phyloP scores from a whole-genome alignment of 441 rosid species.

The Dalechampia spathulata region DNA sequence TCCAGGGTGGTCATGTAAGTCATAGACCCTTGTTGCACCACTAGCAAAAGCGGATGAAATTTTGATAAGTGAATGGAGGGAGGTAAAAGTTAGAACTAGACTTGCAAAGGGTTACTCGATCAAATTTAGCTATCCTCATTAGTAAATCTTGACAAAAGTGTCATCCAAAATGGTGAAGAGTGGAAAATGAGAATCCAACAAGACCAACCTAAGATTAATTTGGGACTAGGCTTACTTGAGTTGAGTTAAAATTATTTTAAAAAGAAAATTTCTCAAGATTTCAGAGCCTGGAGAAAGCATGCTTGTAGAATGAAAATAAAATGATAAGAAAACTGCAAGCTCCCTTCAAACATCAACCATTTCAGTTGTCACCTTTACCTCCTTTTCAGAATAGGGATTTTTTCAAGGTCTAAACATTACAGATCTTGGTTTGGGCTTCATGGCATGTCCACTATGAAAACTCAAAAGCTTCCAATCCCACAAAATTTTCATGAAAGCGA shows the following conservation, averaged over 20 bases:
- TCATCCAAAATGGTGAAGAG: no score
- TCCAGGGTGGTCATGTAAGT: no score
- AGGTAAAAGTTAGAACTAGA: no score
- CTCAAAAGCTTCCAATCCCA: background rate
- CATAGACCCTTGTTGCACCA: no score
- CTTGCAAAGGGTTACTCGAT: no score
- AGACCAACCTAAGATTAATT: no score
- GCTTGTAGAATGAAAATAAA: background rate
- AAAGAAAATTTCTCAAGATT: background rate
- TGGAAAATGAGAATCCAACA: no score
- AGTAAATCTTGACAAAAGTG: no score
- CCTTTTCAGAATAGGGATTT: background rate
- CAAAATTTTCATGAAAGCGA: background rate
- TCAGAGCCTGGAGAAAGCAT: background rate
- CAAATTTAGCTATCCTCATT: no score
- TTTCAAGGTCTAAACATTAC: background rate
- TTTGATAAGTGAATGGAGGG: no score
- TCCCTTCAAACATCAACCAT: background rate
- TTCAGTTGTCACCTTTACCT: background rate
- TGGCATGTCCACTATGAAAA: background rate
- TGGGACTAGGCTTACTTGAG: no score
- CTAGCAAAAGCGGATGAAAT: no score
- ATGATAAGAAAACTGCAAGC: background rate
- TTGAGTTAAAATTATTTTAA: slow-evolving; percentile 1
- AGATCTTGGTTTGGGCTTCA: background rate